A percentile compares a stretch with the other conserved stretches of the same genome.
These are phyloP conservation scores for Pseudonitzschia multistriata DNA, from an alignment of 108 stramenopile species.

Conservation along the genomic window DNA sequence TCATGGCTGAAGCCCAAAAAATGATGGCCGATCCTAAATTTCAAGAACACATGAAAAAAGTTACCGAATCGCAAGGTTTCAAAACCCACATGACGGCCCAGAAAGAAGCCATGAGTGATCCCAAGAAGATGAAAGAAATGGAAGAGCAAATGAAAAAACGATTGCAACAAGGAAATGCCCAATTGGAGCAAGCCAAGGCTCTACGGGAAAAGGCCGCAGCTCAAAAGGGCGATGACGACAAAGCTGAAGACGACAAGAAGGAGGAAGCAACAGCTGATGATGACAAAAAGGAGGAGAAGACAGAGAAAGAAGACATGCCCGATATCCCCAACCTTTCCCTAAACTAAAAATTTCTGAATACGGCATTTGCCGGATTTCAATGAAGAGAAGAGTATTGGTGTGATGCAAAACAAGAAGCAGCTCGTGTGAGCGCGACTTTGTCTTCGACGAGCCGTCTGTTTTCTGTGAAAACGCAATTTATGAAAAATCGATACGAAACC, in stretches of 20 bases:
- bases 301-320: constrained; percentile 38
- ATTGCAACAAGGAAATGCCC: constrained; percentile 64
- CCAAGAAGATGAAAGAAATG: constrained; percentile 73
- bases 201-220: constrained; percentile 20
- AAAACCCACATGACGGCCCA: constrained; percentile 62
- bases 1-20: constrained; percentile 81
- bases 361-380: not conserved
- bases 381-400: not conserved
- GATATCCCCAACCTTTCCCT: constrained; percentile 45
- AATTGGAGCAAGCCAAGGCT: constrained; percentile 51
- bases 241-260: constrained; percentile 4
- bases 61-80: constrained; percentile 60
- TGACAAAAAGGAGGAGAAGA: constrained; percentile 8
- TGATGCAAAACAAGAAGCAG: not conserved
- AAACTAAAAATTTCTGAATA: not conserved
- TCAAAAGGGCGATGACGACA: constrained; percentile 26
- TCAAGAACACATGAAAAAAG: constrained; percentile 80
- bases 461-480: too few species aligned
- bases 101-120: constrained; percentile 69
- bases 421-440: too few species aligned
- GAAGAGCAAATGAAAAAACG: constrained; percentile 62
- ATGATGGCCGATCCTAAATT: constrained; percentile 86
- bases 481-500: too few species aligned
- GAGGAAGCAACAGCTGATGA: constrained; percentile 26
- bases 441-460: too few species aligned